Base-by-base conservation (phyloP, 1,139 yeast genomes). In the Lodderomyces jiufengensis region DNA sequence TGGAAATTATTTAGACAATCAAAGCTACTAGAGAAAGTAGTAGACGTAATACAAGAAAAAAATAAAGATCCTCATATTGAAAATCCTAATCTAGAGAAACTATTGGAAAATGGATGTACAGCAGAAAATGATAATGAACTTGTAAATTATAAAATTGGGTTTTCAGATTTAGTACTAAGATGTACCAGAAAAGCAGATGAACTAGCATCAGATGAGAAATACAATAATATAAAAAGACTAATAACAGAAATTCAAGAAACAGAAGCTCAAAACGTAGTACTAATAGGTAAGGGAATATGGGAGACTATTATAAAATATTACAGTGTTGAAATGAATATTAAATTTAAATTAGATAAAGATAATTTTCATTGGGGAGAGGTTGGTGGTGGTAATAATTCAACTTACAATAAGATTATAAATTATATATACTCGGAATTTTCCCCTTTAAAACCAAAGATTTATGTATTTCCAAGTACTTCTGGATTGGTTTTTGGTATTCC, bases 261-360 rank as follows among this genome's bases (percentile, higher is more conserved):
- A 27, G 39, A 51, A 2, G 77, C 83, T 0, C 47, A 55, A 25
- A 61, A 64, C 30, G 60, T 82, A 0, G 80, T 82, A 24, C 57
- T 84, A 23, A 73, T 84, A 3, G 95, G 95, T 0, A 82, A 82
- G 46, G 90, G 90, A 0, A 80, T 84, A n/a, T 84, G 88, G 87
- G 87, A 81, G 40, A 58, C 71, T 2, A 57, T 83, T 1, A 66
- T 73, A 38, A 63, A 59, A 37, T 59, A 56, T 46, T 52, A 64
- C 34, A 14, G 35, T 4, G 29, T 30, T 2, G 33, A 39, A 21
- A 24, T 45, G 15, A 33, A 32, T 9, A 36, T 42, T 4, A 45
- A 43, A 25, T 37, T 49, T 33, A 55, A 53, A 27, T 42, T 60
- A 24, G 55, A 55, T 14, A 54, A 51, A 23, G 43, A 34, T 3